Evolutionary conservation across 192 early-diverging fungal species (phyloP).

Genomic region (Gorgonomyces haynaldii): DNA sequence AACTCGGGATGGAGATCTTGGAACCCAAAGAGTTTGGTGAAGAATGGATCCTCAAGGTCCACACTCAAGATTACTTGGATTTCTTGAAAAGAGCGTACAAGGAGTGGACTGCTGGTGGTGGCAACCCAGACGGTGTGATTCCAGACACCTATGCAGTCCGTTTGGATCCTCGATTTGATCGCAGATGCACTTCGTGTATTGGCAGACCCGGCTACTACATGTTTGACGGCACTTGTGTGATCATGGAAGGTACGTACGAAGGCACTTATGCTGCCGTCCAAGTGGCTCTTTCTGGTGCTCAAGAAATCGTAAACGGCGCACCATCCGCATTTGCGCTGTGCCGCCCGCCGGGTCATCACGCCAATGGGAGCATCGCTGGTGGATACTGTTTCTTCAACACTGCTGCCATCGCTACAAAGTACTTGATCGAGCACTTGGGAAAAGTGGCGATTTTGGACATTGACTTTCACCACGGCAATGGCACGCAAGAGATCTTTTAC

Average conservation of each 20-base stretch:
- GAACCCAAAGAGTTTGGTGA: constrained; percentile 36
- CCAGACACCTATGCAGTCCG: constrained; percentile 26
- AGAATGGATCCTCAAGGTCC: constrained; percentile 43
- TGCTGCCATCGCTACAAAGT: constrained; percentile 65
- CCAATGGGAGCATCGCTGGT: constrained; percentile 40
- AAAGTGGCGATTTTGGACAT: constrained; percentile 74
- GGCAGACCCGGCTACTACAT: constrained; percentile 33
- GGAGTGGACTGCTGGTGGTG: constrained; percentile 23
- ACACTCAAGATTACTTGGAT: constrained; percentile 42
- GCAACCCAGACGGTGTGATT: constrained; percentile 43
- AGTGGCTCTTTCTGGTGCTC: constrained; percentile 48
- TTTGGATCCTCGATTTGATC: not conserved
- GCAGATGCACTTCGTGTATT: not conserved
- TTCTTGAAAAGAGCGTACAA: constrained; percentile 49
- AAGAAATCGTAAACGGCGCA: constrained; percentile 33
- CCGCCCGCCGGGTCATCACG: constrained; percentile 37
- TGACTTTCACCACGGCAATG: constrained; percentile 37
- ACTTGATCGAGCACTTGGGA: constrained; percentile 38
- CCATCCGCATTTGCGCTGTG: constrained; percentile 17
- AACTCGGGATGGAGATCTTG: not conserved
- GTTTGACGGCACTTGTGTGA: constrained; percentile 41
- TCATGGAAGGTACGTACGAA: constrained; percentile 48
- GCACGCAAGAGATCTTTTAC: constrained; percentile 28
- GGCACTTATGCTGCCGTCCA: constrained; percentile 54
- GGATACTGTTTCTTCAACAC: constrained; percentile 90